Base-by-base conservation (phyloP, 768 basidiomycete species). In the Macrolepiota albuminosa region DNA sequence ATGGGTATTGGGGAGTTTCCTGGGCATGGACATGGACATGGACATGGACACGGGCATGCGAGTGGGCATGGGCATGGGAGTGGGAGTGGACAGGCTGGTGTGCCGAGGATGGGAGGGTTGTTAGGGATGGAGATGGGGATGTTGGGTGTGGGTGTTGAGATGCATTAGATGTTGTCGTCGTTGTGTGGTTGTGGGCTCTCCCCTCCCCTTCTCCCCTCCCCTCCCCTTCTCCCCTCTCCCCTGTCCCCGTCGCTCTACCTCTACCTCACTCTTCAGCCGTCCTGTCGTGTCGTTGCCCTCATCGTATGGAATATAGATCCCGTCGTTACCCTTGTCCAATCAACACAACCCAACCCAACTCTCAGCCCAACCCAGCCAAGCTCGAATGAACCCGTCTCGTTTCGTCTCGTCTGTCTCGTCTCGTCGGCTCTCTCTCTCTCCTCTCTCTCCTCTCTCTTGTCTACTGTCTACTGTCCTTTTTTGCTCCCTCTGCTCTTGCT, bases 71-170 rank as follows among this genome's bases (percentile, higher is more conserved):
- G 57, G 56, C 54, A 57, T 49, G 61, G 52, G 2, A 26, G 46
- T 26, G 62, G 40, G 48, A n/a, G n/a, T n/a, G n/a, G n/a, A n/a
- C n/a, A n/a, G n/a, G n/a, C n/a, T n/a, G 64, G 64, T 18, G 47
- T 65, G 8, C 60, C 60, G 43, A 55, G 64, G 48, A 63, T 63
- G 62, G 52, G 50, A 26, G 57, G 56, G 29, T 55, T 58, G 59
- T 48, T 59, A 51, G 64, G 59, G 43, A 59, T 63, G 56, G 64
- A 59, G 33, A 61, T 63, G 58, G 31, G 56, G 33, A 37, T 49
- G 46, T 51, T 64, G 48, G 60, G 63, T n/a, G 64, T 64, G 29
- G 60, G 63, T 26, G 57, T 64, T 58, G 63, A 61, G 43, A 61
- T 64, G 57, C 55, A 54, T 14, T 51, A 51, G 50, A 36, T 21